A percentile compares a stretch with the other conserved stretches of the same genome.
These are phyloP conservation scores for Candida manassasensis DNA, from an alignment of 805 yeast species.

Conservation along the genomic window DNA sequence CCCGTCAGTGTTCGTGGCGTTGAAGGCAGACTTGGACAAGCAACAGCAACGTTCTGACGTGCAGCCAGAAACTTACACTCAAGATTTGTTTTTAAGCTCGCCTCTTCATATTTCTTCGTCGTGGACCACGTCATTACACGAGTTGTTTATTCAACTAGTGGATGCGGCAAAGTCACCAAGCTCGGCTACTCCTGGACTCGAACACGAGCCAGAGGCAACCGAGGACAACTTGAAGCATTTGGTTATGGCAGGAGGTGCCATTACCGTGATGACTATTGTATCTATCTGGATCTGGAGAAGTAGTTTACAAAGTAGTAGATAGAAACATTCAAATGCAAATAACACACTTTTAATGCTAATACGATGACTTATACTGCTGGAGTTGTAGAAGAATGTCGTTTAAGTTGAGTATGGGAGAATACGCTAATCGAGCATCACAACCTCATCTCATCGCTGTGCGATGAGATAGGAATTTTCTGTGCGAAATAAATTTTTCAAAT, in stretches of 20 bases:
- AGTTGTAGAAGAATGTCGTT: no score
- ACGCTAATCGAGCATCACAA: no score
- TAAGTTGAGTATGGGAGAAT: no score
- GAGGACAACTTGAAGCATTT: slow-evolving; percentile 50
- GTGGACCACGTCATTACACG: slow-evolving; percentile 85
- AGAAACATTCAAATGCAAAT: no score
- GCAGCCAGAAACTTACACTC: slow-evolving; percentile 85
- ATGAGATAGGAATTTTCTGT: slow-evolving; percentile 3
- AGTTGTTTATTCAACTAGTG: slow-evolving; percentile 78
- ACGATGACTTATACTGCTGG: no score
- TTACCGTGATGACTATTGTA: slow-evolving; percentile 59
- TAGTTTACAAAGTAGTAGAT: slow-evolving; percentile 19
- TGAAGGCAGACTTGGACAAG: slow-evolving; percentile 92
- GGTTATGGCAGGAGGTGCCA: slow-evolving; percentile 63
- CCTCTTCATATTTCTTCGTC: slow-evolving; percentile 88
- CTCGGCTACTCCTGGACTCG: slow-evolving; percentile 66
- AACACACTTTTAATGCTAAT: no score
- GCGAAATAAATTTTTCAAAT: slow-evolving; percentile 3
- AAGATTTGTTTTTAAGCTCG: slow-evolving; percentile 60
- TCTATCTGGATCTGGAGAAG: slow-evolving; percentile 63
- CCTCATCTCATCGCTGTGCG: slow-evolving; percentile 13
- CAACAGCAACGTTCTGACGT: slow-evolving; percentile 85
- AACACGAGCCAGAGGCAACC: slow-evolving; percentile 56
- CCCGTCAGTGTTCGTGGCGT: slow-evolving; percentile 85
- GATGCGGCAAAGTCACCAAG: slow-evolving; percentile 83